Evolutionary conservation across 208 protist species (phyloP).

Genomic region (Angomonas deanei): DNA sequence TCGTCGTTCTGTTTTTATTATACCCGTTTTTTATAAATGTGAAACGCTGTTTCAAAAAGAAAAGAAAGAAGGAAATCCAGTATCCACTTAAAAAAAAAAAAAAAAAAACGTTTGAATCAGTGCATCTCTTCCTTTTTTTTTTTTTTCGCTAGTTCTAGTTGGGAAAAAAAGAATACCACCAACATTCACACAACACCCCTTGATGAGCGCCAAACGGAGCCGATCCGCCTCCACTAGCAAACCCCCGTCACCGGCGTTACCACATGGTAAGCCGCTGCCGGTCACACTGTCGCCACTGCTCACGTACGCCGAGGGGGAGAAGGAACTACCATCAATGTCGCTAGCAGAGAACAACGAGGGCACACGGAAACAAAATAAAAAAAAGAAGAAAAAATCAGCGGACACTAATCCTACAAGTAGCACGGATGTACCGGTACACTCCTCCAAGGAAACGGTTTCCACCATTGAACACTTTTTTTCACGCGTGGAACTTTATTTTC

Average conservation of each 20-base stretch:
- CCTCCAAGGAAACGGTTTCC: not conserved
- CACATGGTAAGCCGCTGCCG: too few relatives aligned
- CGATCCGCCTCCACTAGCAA: too few relatives aligned
- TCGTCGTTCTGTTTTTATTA: not conserved
- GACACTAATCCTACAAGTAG: not conserved
- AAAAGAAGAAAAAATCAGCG: not conserved
- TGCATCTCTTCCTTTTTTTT: constrained; percentile 1
- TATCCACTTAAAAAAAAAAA: not conserved
- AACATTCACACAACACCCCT: too few relatives aligned
- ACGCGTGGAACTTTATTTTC: constrained; percentile 55
- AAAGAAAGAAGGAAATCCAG: not conserved
- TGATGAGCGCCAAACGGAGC: too few relatives aligned
- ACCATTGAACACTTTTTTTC: constrained; percentile 20
- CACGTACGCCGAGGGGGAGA: too few relatives aligned
- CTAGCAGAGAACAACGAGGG: too few relatives aligned
- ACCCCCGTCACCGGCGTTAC: too few relatives aligned
- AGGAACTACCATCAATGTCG: too few relatives aligned
- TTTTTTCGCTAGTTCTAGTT: not conserved
- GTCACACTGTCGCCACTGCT: too few relatives aligned
- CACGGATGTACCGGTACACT: not conserved
- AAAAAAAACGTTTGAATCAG: constrained; percentile 1
- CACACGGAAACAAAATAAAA: not conserved
- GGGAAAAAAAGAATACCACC: not conserved
- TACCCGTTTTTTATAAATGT: not conserved
- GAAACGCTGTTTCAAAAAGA: not conserved